phyloP scores from a whole-genome alignment of 2,329 filamentous ascomycete species.

The Neofusicoccum laricinum region DNA sequence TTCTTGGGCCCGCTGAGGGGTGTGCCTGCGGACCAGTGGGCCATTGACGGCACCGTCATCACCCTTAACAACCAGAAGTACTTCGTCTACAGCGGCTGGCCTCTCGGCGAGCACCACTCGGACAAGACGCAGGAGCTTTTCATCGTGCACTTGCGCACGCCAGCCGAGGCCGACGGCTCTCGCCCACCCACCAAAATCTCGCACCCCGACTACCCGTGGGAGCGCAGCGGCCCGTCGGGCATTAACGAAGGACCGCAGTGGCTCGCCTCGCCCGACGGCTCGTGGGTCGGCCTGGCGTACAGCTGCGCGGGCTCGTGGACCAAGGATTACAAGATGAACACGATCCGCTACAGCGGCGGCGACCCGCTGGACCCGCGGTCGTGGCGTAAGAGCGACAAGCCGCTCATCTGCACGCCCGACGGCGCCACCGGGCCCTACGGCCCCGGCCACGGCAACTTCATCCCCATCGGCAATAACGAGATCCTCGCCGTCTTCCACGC shows the following conservation, averaged over 20 bases:
- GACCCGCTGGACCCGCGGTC: slow-evolving; percentile 36
- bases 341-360: slow-evolving; percentile 40
- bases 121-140: slow-evolving; percentile 45
- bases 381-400: slow-evolving; percentile 40
- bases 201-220: slow-evolving; percentile 40
- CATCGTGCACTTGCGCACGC: slow-evolving; percentile 39
- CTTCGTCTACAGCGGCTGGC: slow-evolving; percentile 49
- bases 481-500: slow-evolving; percentile 46
- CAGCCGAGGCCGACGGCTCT: slow-evolving; percentile 33
- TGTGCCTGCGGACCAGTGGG: slow-evolving; percentile 44
- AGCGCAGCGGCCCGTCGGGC: slow-evolving; percentile 37
- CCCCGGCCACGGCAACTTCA: slow-evolving; percentile 46
- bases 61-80: slow-evolving; percentile 36
- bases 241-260: slow-evolving; percentile 48
- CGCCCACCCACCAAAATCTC: slow-evolving; percentile 37
- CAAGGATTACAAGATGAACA: slow-evolving; percentile 48
- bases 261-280: slow-evolving; percentile 33
- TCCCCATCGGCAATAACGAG: slow-evolving; percentile 38
- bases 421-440: slow-evolving; percentile 35
- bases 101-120: slow-evolving; percentile 30
- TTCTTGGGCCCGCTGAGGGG: slow-evolving; percentile 41
- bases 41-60: slow-evolving; percentile 48
- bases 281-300: slow-evolving; percentile 46
- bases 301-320: slow-evolving; percentile 48
- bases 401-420: slow-evolving; percentile 38